phyloP scores from a whole-genome alignment of 225 moss, liverwort and hornwort genomes.

The Sphagnum tenellum region DNA sequence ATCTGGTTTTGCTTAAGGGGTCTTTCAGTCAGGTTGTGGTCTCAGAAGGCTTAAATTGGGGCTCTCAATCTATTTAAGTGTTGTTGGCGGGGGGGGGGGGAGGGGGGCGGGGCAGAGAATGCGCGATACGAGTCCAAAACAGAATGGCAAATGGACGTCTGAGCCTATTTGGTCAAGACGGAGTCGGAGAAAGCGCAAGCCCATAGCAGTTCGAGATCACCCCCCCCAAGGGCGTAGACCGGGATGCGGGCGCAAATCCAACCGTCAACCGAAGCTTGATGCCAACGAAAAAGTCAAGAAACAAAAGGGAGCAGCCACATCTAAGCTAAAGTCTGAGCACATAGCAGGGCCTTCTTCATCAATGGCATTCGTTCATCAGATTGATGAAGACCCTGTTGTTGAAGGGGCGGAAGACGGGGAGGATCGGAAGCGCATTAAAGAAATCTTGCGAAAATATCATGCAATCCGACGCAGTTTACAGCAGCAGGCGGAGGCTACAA shows the following conservation, averaged over 20 bases:
- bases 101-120: no score
- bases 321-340: no score
- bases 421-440: neutral
- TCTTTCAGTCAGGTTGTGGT: no score
- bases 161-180: no score
- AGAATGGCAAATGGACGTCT: no score
- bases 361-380: neutral
- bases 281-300: neutral
- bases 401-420: neutral
- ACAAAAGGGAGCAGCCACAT: no score
- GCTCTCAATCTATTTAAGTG: no score
- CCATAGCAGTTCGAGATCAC: conserved; percentile 2
- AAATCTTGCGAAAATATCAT: neutral
- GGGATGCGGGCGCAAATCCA: neutral
- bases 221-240: conserved; percentile 1
- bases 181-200: neutral
- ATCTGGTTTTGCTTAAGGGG: no score
- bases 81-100: no score
- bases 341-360: no score
- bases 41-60: no score
- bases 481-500: neutral
- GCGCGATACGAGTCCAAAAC: no score
- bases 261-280: neutral
- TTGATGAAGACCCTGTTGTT: neutral
- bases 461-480: neutral